Evolutionary conservation across 1,139 yeast genomes (phyloP).

Genomic region (Diutina mesorugosa): DNA sequence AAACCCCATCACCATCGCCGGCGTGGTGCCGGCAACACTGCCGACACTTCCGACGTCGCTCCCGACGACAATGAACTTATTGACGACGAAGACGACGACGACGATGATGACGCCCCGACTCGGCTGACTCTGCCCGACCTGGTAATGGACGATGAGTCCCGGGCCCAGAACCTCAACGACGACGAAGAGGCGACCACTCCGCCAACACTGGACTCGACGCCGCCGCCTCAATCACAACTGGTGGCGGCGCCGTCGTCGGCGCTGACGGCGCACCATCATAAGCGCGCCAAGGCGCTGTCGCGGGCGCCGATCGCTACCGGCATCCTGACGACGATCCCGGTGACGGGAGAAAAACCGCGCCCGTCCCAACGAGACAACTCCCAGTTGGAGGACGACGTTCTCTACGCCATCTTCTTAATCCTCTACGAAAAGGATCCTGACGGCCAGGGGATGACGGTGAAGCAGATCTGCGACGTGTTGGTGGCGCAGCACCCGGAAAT

Average conservation of each 20-base stretch:
- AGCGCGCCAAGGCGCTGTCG: constrained; percentile 25
- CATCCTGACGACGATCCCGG: constrained; percentile 66
- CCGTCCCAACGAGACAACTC: constrained; percentile 50
- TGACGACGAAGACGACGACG: neutral
- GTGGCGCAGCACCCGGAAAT: constrained; percentile 67
- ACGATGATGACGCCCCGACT: neutral
- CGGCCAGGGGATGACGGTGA: constrained; percentile 73
- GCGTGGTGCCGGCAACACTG: neutral
- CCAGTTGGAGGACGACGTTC: constrained; percentile 62
- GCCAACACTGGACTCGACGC: neutral
- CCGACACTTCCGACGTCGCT: neutral
- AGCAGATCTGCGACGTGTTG: constrained; percentile 67
- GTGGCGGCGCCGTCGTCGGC: constrained; percentile 3
- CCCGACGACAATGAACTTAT: neutral
- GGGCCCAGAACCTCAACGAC: neutral
- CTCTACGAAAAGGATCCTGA: constrained; percentile 54
- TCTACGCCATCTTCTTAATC: constrained; percentile 61
- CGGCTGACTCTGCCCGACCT: constrained; percentile 1
- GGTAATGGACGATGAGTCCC: neutral
- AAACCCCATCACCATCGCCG: neutral
- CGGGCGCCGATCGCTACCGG: constrained; percentile 50
- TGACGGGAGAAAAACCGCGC: constrained; percentile 66
- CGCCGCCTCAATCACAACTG: constrained; percentile 4
- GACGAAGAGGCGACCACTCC: neutral
- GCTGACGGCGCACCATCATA: constrained; percentile 6